Base-by-base conservation (phyloP, 2,329 filamentous ascomycete species). In the Neophaeococcomyces aloes region DNA sequence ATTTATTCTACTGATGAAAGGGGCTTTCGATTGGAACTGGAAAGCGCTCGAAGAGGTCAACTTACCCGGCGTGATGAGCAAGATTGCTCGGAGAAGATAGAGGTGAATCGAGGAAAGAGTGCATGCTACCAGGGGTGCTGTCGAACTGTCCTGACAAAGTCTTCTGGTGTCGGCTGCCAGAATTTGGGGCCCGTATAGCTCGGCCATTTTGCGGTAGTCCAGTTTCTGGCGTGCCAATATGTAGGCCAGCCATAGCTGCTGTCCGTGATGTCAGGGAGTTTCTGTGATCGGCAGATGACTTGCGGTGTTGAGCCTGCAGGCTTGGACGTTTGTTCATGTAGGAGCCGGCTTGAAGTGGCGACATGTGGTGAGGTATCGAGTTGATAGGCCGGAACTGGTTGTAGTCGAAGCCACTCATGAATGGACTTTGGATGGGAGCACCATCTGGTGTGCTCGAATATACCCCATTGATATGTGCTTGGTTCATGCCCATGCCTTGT, bases 381-480 rank as follows among this genome's bases (percentile, higher is more conserved):
- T 57, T 59, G 57, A 69, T 68, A 46, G 76, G 75, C 34, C 83
- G 78, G 61, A 86, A 93, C 52, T 87, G 83, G 29, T 73, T 72
- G 57, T 83, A 83, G 64, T 80, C 82, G 68, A 88, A 91, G 58
- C 75, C 79, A 54, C 67, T 69, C 32, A 84, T 75, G 57, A 87
- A 95, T 0, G 89, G 89, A 56, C 87, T 95, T 58, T 93, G 85
- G 48, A 94, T 89, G 4, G 89, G 87, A 42, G 86, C 83, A 41
- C 86, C 86, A 48, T 96, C 89, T 3, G 89, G 88, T 2, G 88
- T 94, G 61, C 85, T 86, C 15, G 89, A 94, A 64, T 83, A 96
- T 49, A 86, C 78, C 57, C 83, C 62, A 11, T 62, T 82, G 58
- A 86, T 79, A 46, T 83, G 79, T 37, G 74, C 68, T 48, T 79